These are phyloP conservation scores for Chlorella variabilis DNA, from an alignment of 163 green algal genomes.

Conservation along the genomic window DNA sequence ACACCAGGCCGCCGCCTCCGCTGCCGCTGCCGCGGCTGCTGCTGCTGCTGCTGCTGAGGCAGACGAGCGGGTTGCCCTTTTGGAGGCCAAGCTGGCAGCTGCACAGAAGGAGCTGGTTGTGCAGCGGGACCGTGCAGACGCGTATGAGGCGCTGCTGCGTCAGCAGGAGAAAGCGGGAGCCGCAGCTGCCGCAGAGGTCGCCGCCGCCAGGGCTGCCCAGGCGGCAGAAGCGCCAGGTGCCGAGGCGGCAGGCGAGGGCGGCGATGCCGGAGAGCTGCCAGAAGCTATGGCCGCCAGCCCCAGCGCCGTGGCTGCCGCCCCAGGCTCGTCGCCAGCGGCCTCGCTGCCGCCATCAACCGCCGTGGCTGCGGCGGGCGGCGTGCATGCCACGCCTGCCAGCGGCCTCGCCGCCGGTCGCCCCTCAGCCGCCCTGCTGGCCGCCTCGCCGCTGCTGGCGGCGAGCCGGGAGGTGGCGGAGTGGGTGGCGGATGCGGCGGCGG, in stretches of 20 bases:
- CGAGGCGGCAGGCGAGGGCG: not conserved
- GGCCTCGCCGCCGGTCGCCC: not conserved
- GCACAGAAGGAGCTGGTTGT: not conserved
- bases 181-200: not conserved
- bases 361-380: too few relatives aligned
- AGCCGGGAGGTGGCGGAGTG: conserved; percentile 20
- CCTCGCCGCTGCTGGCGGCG: conserved; percentile 28
- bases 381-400: not conserved
- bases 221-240: not conserved
- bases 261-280: too few relatives aligned
- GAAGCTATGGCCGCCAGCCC: too few relatives aligned
- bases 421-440: conserved; percentile 1
- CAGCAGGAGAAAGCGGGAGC: not conserved
- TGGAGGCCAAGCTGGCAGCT: not conserved
- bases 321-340: not conserved
- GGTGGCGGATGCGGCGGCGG: conserved; percentile 1
- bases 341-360: not conserved
- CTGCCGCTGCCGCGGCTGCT: not conserved
- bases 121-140: conserved; percentile 19
- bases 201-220: too few relatives aligned
- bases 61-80: not conserved
- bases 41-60: not conserved
- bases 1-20: not conserved
- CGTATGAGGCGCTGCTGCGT: not conserved
- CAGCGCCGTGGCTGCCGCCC: not conserved